Base-by-base conservation (phyloP, 108 stramenopile species). In the Seminavis robusta region DNA sequence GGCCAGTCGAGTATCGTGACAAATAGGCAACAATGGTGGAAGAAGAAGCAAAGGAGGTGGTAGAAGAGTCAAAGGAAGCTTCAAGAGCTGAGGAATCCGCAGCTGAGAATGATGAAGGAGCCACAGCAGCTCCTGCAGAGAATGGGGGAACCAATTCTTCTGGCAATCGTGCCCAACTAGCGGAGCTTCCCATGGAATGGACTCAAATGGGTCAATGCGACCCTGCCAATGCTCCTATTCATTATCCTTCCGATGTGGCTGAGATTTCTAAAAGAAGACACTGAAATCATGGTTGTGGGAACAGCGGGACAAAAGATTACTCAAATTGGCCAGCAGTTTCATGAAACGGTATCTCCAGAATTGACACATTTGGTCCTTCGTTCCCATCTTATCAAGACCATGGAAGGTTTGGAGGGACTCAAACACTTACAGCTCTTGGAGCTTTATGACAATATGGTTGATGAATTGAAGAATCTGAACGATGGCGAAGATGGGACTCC, bases 401-500 rank as follows among this genome's bases (percentile, higher is more conserved):
- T 94, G 86, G 80, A 88, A 63, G 88, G 88, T 7, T 40, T 94
- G 28, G 67, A 62, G 17, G 56, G 45, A 8, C 70, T 90, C 33
- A 34, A 61, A 23, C 65, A 83, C 9, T 63, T 94, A 53, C 80
- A 87, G 48, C 52, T 84, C 20, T 63, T 98, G 45, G 97, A 98
- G 63, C 63, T 98, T 32, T 98, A 98, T 76, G 97, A 98, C 61
- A 98, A 98, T 67, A 81, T 83, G 60, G 76, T 98, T 45, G 65
- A 86, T 54, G 56, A 52, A 9, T 68, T 92, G 52, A 52, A 53
- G 9, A 70, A 68, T 55, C 27, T 79, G 10, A 61, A 78, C 54
- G 71, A 80, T 21, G 76, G 63, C 11, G 42, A 41, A 0, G 55
- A 64, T 27, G 71, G 56, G 7, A 63, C 62, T n/a, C 70, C 75